Evolutionary conservation across 2,329 filamentous ascomycete genomes (phyloP), one percentile per base, ranked within the genome.

Genomic region (Pochonia chlamydosporia): DNA sequence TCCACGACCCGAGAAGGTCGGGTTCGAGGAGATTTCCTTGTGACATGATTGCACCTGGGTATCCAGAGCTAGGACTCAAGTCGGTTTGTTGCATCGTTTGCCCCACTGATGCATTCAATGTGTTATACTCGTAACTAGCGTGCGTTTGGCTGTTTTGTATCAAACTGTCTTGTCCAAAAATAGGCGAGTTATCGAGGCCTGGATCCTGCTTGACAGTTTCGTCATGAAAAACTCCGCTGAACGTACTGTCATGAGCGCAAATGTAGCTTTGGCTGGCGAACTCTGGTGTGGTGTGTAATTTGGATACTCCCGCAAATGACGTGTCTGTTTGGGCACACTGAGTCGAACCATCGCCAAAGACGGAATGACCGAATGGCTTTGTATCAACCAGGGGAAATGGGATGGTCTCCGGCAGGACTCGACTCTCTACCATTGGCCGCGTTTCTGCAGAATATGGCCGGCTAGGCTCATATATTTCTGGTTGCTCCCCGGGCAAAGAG

Each of bases 381-480:
- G 40, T 35, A 10, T 44, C 40, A 9, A 37, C 14, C 5, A 47
- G 10, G 14, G 16, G 33, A 7, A 44, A 47, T 25, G 21, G n/a
- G n/a, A 33, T 18, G 18, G 44, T 37, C 16, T 37, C 25, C 23
- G 36, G 35, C 23, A 44, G 20, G n/a, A 28, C 35, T 8, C 30
- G 36, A 16, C 26, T 2, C 21, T 31, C 40, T 28, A 47, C 23
- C 26, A 47, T 11, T 20, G 42, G 21, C n/a, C 44, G 28, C 23
- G 43, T 47, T 31, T 50, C 44, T 8, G 45, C 26, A 25, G 30
- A 48, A 40, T 69, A 71, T 8, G 66, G 59, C 20, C 57, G 55
- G 28, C 56, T 60, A 10, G 59, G 49, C 7, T 56, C 62, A 49
- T 65, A 62, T 25, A 58, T 55, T n/a, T 53, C 53, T 4, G 56